Evolutionary conservation across 1,284 basidiomycete species (phyloP).

Genomic region (Trametes pubescens): DNA sequence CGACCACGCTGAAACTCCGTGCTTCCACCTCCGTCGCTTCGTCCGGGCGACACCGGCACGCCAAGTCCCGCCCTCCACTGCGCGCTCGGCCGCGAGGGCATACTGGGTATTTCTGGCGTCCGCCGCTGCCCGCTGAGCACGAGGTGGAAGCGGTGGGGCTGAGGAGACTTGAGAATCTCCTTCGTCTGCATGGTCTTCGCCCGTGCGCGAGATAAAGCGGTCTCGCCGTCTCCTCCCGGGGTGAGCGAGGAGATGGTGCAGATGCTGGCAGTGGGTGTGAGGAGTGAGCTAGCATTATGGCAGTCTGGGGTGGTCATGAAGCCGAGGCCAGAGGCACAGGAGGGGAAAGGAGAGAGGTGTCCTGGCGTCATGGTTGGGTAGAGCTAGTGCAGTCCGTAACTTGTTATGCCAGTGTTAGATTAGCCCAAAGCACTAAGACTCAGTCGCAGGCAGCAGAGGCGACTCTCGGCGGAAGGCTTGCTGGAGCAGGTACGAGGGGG

Average conservation of each 20-base stretch:
- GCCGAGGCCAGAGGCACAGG: conserved; percentile 24
- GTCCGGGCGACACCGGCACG: neutral
- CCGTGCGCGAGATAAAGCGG: conserved; percentile 10
- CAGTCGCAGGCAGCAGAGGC: neutral
- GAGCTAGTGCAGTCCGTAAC: neutral
- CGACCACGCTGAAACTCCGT: neutral
- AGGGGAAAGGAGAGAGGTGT: conserved; percentile 25
- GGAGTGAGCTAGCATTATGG: conserved; percentile 18
- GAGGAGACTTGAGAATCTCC: conserved; percentile 30
- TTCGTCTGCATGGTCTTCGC: conserved; percentile 31
- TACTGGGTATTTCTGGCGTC: neutral
- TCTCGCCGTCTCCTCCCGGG: conserved; percentile 3
- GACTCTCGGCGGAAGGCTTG: too few relatives aligned
- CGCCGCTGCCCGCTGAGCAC: conserved; percentile 16
- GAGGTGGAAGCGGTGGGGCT: conserved; percentile 30
- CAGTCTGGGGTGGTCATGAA: conserved; percentile 20
- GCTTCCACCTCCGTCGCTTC: neutral
- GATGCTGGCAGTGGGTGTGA: conserved; percentile 24
- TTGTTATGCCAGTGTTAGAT: neutral
- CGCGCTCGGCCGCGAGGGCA: conserved; percentile 10
- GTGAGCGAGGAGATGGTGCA: conserved; percentile 27
- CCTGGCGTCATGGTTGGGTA: conserved; percentile 13
- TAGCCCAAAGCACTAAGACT: neutral
- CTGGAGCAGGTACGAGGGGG: too few relatives aligned
- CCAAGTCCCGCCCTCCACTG: conserved; percentile 9